These are phyloP conservation scores for Penicillium aurantiogriseum DNA, from an alignment of 2,329 filamentous ascomycete species.

Conservation along the genomic window DNA sequence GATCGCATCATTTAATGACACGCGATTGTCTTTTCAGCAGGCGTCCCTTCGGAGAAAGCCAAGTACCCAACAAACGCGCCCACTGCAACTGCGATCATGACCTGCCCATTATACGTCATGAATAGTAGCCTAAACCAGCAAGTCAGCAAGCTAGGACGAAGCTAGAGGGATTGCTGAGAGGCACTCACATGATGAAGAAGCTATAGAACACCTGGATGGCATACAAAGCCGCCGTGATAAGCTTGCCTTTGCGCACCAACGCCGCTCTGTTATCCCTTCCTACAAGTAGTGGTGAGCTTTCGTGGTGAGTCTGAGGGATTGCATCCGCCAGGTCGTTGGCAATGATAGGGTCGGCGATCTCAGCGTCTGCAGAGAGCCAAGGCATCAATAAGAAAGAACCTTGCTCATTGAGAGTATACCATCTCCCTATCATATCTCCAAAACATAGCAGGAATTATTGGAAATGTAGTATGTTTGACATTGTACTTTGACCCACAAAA, in stretches of 20 bases:
- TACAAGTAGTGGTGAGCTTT: slow-evolving; percentile 71
- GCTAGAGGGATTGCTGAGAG: not conserved
- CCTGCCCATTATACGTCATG: slow-evolving; percentile 99
- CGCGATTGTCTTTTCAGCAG: slow-evolving; percentile 78
- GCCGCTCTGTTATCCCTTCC: slow-evolving; percentile 64
- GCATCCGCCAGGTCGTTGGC: slow-evolving; percentile 24
- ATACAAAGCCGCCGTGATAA: slow-evolving; percentile 81
- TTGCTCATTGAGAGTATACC: slow-evolving; percentile 22
- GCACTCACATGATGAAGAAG: slow-evolving; percentile 96
- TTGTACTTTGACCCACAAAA: not conserved
- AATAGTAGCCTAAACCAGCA: slow-evolving; percentile 73
- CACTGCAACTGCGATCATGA: slow-evolving; percentile 87
- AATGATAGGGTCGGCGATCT: slow-evolving; percentile 32
- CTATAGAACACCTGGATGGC: slow-evolving; percentile 96
- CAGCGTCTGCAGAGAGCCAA: slow-evolving; percentile 35
- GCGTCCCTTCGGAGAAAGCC: slow-evolving; percentile 69
- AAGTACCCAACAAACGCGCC: slow-evolving; percentile 89
- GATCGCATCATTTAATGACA: slow-evolving; percentile 66
- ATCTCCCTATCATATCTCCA: slow-evolving; percentile 9
- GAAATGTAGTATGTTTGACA: not conserved
- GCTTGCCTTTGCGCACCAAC: slow-evolving; percentile 66
- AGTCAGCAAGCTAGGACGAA: not conserved
- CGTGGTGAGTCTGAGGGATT: slow-evolving; percentile 41
- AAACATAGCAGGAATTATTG: not conserved
- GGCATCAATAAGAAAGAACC: slow-evolving; percentile 30